A percentile compares a stretch with the other conserved stretches of the same genome.
Evolutionary conservation across 768 basidiomycete species (phyloP).

Genomic region (Auriculariales sp.): DNA sequence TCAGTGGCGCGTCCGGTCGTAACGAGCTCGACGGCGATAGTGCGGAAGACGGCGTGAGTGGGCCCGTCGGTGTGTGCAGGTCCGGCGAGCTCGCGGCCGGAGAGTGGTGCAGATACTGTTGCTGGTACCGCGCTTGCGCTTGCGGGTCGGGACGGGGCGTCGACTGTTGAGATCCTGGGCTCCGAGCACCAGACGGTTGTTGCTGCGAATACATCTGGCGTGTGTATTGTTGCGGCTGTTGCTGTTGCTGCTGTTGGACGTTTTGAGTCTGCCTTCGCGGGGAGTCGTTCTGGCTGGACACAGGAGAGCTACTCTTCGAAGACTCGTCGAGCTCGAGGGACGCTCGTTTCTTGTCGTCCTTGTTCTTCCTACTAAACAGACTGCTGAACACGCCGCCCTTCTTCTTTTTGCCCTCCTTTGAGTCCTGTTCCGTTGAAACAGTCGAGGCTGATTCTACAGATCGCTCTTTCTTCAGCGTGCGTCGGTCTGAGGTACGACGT

Average conservation of each 20-base stretch:
- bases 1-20: neutral
- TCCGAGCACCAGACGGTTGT: too few relatives aligned
- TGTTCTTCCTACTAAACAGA: slow-evolving; percentile 66
- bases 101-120: slow-evolving; percentile 78
- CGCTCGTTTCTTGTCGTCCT: slow-evolving; percentile 42
- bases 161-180: slow-evolving; percentile 13
- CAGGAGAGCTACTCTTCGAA: slow-evolving; percentile 13
- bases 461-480: slow-evolving; percentile 31
- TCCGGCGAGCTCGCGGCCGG: slow-evolving; percentile 58
- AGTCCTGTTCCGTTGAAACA: slow-evolving; percentile 14
- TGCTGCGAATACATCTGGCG: slow-evolving; percentile 17
- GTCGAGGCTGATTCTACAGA: slow-evolving; percentile 25
- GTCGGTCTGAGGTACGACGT: too few relatives aligned
- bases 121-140: slow-evolving; percentile 68
- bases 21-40: slow-evolving; percentile 27
- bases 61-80: slow-evolving; percentile 67
- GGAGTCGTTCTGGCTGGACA: slow-evolving; percentile 40
- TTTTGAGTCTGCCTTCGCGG: slow-evolving; percentile 32
- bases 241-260: slow-evolving; percentile 40
- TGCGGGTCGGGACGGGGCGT: slow-evolving; percentile 64
- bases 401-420: slow-evolving; percentile 45
- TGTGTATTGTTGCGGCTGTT: slow-evolving; percentile 2
- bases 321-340: slow-evolving; percentile 25
- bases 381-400: slow-evolving; percentile 37
- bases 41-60: slow-evolving; percentile 45